These are phyloP conservation scores for Ceratocystis albifundus DNA, from an alignment of 2,329 filamentous ascomycete species.

Conservation along the genomic window DNA sequence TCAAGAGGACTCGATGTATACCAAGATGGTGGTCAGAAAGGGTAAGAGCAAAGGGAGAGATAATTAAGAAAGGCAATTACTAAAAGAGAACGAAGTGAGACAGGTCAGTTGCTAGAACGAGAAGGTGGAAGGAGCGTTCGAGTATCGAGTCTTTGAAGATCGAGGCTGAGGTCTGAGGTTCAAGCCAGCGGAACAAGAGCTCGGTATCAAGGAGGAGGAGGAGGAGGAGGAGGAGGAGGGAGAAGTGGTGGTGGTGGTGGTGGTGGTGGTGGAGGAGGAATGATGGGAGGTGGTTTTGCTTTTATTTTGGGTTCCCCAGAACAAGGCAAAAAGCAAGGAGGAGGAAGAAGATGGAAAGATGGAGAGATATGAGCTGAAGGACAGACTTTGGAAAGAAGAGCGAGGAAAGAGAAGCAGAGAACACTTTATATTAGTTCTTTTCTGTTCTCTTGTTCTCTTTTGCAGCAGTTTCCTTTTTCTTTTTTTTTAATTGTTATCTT, in stretches of 20 bases:
- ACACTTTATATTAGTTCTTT: slow-evolving; percentile 9
- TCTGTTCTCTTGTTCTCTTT: background rate
- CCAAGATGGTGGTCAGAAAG: slow-evolving; percentile 7
- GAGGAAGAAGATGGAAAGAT: background rate
- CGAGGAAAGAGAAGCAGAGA: background rate
- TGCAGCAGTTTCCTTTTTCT: no score
- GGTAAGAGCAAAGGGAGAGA: slow-evolving; percentile 6
- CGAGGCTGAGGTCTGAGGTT: background rate
- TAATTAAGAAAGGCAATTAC: slow-evolving; percentile 8
- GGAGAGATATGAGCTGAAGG: background rate
- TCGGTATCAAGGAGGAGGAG: background rate
- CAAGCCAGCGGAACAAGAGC: background rate
- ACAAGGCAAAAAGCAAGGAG: background rate
- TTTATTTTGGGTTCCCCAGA: no score
- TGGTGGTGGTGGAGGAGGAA: no score
- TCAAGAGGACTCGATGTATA: background rate
- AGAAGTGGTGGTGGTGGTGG: no score
- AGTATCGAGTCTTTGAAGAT: background rate
- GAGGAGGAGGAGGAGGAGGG: background rate
- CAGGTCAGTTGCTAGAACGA: slow-evolving; percentile 3
- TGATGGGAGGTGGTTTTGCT: no score
- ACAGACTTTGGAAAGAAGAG: background rate
- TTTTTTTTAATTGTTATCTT: background rate
- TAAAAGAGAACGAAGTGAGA: slow-evolving; percentile 3
- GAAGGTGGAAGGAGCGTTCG: slow-evolving; percentile 5